Base-by-base conservation (phyloP, 75 land plant genomes). In the Adiantum capillusveneris region DNA sequence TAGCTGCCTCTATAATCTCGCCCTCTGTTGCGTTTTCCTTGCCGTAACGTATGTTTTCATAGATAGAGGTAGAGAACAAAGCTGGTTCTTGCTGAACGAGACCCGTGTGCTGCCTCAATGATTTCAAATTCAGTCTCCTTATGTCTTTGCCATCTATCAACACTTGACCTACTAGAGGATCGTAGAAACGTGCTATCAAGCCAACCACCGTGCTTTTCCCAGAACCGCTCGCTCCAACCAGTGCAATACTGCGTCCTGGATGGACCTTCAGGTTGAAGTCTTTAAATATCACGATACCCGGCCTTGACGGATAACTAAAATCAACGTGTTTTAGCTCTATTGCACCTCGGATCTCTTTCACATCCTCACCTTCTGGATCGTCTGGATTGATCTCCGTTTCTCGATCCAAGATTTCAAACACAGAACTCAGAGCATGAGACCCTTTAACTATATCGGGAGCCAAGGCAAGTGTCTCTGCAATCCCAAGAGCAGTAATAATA, bases 121-220 rank as follows among this genome's bases (percentile, higher is more conserved):
- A 95, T 62, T 95, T 69, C 56, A 95, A 62, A 52, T 95, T 91
- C 65, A 81, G 80, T 0, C 56, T 51, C 37, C 78, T 87, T 57
- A 95, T 26, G 64, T 95, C 93, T 52, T 90, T 83, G 34, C 99
- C 97, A 71, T 95, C 99, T 17, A 95, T 60, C 28, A 81, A 56
- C 22, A 83, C 67, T 25, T 79, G 84, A 19, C 99, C 99, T 39
- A 82, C 70, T 42, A 74, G 73, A 29, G 99, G 99, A 55, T 95
- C 99, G 65, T 95, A 95, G 53, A 90, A 95, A 65, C 99, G 67
- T 65, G 87, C 87, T 29, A 95, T 87, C 52, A 95, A 61, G 49
- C 93, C 75, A 57, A 95, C 85, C 29, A 95, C 84, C 14, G 99
- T 87, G 74, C 97, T 95, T 51, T 90, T 95, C 21, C 99, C 99